Conservation (phyloP, 441 rosid genomes). For the Populus tomentosa region DNA sequence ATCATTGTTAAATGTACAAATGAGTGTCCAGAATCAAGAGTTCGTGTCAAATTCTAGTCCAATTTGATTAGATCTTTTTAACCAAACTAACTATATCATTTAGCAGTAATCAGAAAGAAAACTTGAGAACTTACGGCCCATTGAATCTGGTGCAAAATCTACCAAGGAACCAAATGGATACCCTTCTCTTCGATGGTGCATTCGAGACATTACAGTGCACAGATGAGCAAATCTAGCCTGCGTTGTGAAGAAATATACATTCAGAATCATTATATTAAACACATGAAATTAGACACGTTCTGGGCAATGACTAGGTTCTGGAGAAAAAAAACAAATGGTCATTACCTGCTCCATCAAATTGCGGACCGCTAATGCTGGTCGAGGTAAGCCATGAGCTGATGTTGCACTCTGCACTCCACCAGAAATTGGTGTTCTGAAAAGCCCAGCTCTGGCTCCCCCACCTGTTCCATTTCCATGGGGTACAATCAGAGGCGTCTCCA, state of each 20-base stretch:
- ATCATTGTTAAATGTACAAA: background rate
- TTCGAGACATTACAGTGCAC: slow-evolving; percentile 90
- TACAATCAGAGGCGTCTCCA: slow-evolving; percentile 41
- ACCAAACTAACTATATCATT: slow-evolving; percentile 1
- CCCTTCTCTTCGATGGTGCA: slow-evolving; percentile 97
- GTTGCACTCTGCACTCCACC: slow-evolving; percentile 99
- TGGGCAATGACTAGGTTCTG: background rate
- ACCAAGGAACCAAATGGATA: slow-evolving; percentile 97
- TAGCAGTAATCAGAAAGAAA: background rate
- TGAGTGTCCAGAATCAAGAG: background rate
- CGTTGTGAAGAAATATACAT: slow-evolving; percentile 20
- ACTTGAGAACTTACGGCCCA: slow-evolving; percentile 73
- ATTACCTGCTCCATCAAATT: slow-evolving; percentile 94
- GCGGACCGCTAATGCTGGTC: slow-evolving; percentile 91
- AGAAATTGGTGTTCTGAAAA: slow-evolving; percentile 89
- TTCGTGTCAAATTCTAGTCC: background rate
- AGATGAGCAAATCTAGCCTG: slow-evolving; percentile 98
- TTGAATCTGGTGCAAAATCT: slow-evolving; percentile 87
- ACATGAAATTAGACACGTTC: background rate
- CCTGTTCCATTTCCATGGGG: slow-evolving; percentile 48
- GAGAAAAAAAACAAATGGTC: slow-evolving; percentile 10
- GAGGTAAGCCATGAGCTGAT: slow-evolving; percentile 91
- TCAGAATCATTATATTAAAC: slow-evolving; percentile 6
- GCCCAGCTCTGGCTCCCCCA: slow-evolving; percentile 85
- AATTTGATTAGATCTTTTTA: background rate